Evolutionary conservation across 805 yeast species (phyloP).

Genomic region (Metschnikowia sp.): DNA sequence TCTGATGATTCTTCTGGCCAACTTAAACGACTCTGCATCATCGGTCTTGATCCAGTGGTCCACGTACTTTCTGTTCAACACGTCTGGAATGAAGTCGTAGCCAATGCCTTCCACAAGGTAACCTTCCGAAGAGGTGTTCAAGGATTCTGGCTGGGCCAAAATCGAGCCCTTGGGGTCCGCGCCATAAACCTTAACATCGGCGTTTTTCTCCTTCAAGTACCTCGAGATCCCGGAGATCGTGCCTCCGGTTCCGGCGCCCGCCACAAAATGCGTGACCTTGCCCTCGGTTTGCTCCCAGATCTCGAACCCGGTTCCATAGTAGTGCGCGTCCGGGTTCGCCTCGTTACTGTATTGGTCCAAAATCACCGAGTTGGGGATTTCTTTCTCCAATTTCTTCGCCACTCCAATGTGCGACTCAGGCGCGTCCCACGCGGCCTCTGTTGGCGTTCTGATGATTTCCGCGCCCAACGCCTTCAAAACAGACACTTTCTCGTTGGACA

Average conservation of each 20-base stretch:
- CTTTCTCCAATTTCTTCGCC: constrained; percentile 73
- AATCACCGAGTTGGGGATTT: constrained; percentile 80
- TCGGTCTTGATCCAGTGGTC: constrained; percentile 86
- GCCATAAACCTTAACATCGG: constrained; percentile 60
- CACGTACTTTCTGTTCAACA: constrained; percentile 59
- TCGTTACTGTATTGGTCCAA: constrained; percentile 78
- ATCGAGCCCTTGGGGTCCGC: constrained; percentile 90
- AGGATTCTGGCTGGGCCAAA: constrained; percentile 71
- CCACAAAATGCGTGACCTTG: constrained; percentile 68
- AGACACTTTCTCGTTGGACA: constrained; percentile 87
- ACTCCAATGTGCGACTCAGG: constrained; percentile 92
- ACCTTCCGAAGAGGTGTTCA: constrained; percentile 55
- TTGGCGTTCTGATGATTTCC: constrained; percentile 86
- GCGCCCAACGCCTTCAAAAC: constrained; percentile 88
- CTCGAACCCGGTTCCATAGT: constrained; percentile 79
- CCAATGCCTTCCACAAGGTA: constrained; percentile 91
- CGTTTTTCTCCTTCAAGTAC: constrained; percentile 69
- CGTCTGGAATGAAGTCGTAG: constrained; percentile 84
- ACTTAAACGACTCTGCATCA: constrained; percentile 72
- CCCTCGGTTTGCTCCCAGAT: constrained; percentile 79
- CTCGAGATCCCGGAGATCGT: constrained; percentile 90
- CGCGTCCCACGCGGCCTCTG: constrained; percentile 90
- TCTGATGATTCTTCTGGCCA: constrained; percentile 76
- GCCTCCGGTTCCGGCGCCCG: constrained; percentile 97
- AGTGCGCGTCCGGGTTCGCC: constrained; percentile 82